A percentile compares a stretch with the other conserved stretches of the same genome.
These are phyloP conservation scores for Apophysomyces variabilis DNA, from an alignment of 371 early-diverging fungal species.

Conservation along the genomic window DNA sequence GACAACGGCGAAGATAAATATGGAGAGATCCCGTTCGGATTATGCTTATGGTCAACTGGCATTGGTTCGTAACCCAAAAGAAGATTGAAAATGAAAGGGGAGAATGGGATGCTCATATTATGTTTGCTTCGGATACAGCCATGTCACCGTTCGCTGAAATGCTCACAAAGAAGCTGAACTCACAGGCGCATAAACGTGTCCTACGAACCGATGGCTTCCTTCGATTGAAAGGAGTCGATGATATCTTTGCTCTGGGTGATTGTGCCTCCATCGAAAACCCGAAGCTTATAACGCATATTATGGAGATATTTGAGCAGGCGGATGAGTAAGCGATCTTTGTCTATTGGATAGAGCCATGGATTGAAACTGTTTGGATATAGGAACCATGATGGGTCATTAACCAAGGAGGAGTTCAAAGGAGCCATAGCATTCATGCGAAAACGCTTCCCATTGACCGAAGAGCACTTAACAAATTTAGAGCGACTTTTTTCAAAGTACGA, in stretches of 20 bases:
- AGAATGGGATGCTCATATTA: neutral
- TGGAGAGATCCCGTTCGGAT: slow-evolving; percentile 64
- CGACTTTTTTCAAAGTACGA: slow-evolving; percentile 66
- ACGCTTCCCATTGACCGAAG: slow-evolving; percentile 58
- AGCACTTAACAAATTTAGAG: slow-evolving; percentile 55
- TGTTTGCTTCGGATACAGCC: slow-evolving; percentile 27
- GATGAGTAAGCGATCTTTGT: slow-evolving; percentile 43
- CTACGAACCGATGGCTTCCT: slow-evolving; percentile 74
- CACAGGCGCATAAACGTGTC: slow-evolving; percentile 67
- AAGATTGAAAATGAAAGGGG: slow-evolving; percentile 15
- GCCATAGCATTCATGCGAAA: slow-evolving; percentile 44
- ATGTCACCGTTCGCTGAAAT: slow-evolving; percentile 69
- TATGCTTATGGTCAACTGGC: slow-evolving; percentile 90
- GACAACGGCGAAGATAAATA: slow-evolving; percentile 18
- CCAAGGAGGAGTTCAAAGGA: slow-evolving; percentile 50
- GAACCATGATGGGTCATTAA: slow-evolving; percentile 56
- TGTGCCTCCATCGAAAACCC: slow-evolving; percentile 83
- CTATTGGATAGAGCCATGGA: too few relatives aligned
- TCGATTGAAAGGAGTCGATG: slow-evolving; percentile 66
- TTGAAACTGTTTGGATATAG: slow-evolving; percentile 3
- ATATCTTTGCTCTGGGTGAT: slow-evolving; percentile 88
- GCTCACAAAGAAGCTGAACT: slow-evolving; percentile 49
- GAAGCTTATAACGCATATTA: slow-evolving; percentile 58
- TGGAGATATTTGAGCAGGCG: slow-evolving; percentile 54
- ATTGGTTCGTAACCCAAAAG: slow-evolving; percentile 45